phyloP scores from a whole-genome alignment of 129 eudicot genomes.

The Centaurea solstitialis region DNA sequence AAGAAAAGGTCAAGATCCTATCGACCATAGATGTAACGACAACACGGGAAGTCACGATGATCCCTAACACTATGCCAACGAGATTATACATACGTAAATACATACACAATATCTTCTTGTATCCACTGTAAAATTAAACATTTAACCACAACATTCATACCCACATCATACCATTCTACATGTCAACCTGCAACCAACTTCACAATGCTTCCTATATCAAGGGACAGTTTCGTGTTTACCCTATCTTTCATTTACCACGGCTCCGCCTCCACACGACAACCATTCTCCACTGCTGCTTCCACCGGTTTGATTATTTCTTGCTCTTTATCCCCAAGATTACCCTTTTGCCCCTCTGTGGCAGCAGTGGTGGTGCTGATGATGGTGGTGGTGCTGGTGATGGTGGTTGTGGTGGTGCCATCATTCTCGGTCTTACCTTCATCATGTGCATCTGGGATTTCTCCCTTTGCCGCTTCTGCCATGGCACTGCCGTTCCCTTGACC shows the following conservation, averaged over 20 bases:
- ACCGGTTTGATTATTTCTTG: slow-evolving; percentile 10
- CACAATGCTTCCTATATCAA: slow-evolving; percentile 4
- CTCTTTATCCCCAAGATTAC: slow-evolving; percentile 26
- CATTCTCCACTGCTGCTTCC: slow-evolving; percentile 46
- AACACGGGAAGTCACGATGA: slow-evolving; percentile 24
- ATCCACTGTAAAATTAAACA: slow-evolving; percentile 37
- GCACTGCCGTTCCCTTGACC: slow-evolving; percentile 16
- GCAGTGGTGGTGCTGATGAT: not conserved
- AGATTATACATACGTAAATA: slow-evolving; percentile 39
- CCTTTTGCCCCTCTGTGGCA: slow-evolving; percentile 31
- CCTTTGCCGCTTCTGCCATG: slow-evolving; percentile 16
- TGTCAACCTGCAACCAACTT: slow-evolving; percentile 31
- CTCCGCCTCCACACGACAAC: slow-evolving; percentile 33
- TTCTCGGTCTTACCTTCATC: slow-evolving; percentile 21
- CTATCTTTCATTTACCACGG: slow-evolving; percentile 21
- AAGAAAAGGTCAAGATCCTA: slow-evolving; percentile 27
- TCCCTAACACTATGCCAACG: slow-evolving; percentile 45
- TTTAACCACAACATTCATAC: slow-evolving; percentile 25
- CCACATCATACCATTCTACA: slow-evolving; percentile 35
- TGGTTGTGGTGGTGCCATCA: not conserved
- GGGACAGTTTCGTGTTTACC: not conserved
- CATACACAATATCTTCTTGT: slow-evolving; percentile 40
- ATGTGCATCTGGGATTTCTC: slow-evolving; percentile 11
- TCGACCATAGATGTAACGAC: slow-evolving; percentile 28
- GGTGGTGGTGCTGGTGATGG: no score